Base-by-base conservation (phyloP, 1,284 basidiomycete species). In the Rhodotorula sp. region DNA sequence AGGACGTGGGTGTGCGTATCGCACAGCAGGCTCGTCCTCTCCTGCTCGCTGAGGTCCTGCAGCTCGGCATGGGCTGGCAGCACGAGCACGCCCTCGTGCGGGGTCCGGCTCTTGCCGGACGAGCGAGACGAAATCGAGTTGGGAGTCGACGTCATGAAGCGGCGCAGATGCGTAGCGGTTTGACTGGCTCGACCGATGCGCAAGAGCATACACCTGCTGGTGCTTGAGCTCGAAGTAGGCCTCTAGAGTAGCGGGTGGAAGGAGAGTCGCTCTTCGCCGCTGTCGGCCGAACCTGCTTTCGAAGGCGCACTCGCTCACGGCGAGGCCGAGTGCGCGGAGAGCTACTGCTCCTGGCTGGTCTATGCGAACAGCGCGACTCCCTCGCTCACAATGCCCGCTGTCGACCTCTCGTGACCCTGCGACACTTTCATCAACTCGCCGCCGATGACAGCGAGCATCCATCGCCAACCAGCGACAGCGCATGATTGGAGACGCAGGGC, bases 1-100 rank as follows among this genome's bases (percentile, higher is more conserved):
- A 87, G 83, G 18, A 92, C 81, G 77, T 92, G 90, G 0, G 89
- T 91, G 79, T 92, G 90, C 0, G 90, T 92, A 80, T 92, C 90
- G 18, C 91, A 83, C 75, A 92, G 87, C 21, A 60, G 58, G 10
- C 23, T n/a, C 43, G n/a, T 47, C 19, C 58, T 38, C 38, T 70
- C 65, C 16, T 67, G 45, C 18, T 50, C 47, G 0, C 26, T 28
- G 15, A 62, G 38, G 5, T 8, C 61, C 43, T 52, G 34, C 8
- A 71, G n/a, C 21, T 63, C 64, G 10, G 52, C 56, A 28, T 71
- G 69, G 5, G 31, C 18, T 3, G 72, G 72, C 5, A 71, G 62
- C 6, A 69, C 49, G 3, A 74, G 64, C 2, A 62, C 60, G n/a
- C 34, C n/a, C n/a, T 71, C 70, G 60, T 21, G 31, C 31, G 70